These are phyloP conservation scores for Penicillium antarcticum DNA, from an alignment of 495 filamentous ascomycete genomes.

Conservation along the genomic window DNA sequence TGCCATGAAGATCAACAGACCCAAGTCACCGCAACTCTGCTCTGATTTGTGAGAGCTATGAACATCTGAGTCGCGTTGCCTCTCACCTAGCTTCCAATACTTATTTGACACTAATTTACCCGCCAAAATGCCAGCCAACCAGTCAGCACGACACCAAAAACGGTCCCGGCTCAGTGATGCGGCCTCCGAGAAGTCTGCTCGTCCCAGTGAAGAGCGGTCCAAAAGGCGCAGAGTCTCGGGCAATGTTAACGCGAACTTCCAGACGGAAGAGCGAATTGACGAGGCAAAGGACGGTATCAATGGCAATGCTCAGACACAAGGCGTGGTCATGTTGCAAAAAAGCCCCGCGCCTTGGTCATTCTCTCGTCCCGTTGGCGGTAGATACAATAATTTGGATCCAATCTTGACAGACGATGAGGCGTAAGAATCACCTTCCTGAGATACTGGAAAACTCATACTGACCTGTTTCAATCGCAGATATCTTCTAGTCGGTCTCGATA, in stretches of 20 bases:
- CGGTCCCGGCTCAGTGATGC: conserved; percentile 35
- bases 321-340: conserved; percentile 6
- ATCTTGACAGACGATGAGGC: conserved; percentile 77
- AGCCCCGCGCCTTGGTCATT: conserved; percentile 29
- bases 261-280: background rate
- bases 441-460: conserved; percentile 14
- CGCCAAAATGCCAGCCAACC: conserved; percentile 17
- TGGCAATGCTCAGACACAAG: conserved; percentile 1
- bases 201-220: conserved; percentile 19
- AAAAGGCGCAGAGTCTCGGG: conserved; percentile 37
- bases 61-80: background rate
- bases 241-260: background rate
- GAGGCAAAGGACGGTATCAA: background rate
- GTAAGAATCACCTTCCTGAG: conserved; percentile 44
- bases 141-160: conserved; percentile 28
- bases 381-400: conserved; percentile 62
- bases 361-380: conserved; percentile 30
- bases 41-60: conserved; percentile 1
- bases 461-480: conserved; percentile 44
- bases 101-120: background rate
- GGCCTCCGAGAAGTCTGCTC: conserved; percentile 19
- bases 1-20: conserved; percentile 1
- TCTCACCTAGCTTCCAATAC: background rate
- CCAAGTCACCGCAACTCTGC: background rate
- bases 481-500: conserved; percentile 62